A percentile compares a stretch with the other conserved stretches of the same genome.
phyloP scores from a whole-genome alignment of 371 early-diverging fungal species.

The Mortierella sp. region DNA sequence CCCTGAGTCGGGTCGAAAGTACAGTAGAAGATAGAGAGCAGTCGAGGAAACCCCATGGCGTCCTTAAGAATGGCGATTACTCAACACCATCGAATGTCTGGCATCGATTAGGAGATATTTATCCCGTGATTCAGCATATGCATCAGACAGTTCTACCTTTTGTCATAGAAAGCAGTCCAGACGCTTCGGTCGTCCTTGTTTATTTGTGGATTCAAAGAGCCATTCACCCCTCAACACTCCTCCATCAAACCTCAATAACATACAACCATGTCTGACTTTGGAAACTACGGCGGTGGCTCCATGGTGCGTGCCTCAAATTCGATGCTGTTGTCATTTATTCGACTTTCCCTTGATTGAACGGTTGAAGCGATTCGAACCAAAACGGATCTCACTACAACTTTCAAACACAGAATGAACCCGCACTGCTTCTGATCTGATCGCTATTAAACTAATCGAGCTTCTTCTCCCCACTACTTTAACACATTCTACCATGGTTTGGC shows the following conservation, averaged over 20 bases:
- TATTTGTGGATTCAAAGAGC: conserved; percentile 7
- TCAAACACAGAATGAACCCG: background rate
- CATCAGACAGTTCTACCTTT: background rate
- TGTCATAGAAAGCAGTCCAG: conserved; percentile 2
- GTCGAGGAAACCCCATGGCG: conserved; percentile 76
- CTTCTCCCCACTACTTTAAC: background rate
- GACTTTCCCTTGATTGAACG: background rate
- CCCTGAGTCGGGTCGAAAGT: conserved; percentile 90
- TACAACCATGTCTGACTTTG: conserved; percentile 54
- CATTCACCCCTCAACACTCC: background rate
- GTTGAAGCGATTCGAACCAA: background rate
- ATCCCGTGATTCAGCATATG: background rate
- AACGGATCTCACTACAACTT: background rate
- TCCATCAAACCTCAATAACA: background rate
- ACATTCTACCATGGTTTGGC: background rate
- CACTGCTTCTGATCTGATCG: background rate
- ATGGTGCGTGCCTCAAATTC: conserved; percentile 39
- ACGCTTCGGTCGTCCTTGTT: background rate
- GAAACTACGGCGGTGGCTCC: conserved; percentile 55
- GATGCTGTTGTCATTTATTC: background rate
- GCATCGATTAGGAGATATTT: background rate
- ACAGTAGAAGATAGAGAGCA: conserved; percentile 85
- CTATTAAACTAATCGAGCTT: background rate
- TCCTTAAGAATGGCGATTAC: background rate
- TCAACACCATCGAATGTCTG: too few species aligned